Evolutionary conservation across 2,329 filamentous ascomycete genomes (phyloP).

Genomic region (Penicillium sp.): DNA sequence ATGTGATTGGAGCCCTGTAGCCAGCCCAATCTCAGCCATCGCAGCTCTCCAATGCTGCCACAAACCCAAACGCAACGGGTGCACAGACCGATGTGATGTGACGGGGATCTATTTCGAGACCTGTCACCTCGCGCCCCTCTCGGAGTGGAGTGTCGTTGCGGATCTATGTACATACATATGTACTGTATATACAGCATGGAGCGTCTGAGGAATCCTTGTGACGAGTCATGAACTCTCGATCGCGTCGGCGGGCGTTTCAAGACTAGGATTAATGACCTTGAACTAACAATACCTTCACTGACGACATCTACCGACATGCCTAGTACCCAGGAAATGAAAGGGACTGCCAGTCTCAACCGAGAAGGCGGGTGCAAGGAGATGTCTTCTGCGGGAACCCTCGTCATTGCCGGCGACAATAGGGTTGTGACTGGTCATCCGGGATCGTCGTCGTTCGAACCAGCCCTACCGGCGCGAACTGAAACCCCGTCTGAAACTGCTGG

Average conservation of each 20-base stretch:
- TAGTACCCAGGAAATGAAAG: too few species aligned
- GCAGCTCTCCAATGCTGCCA: too few species aligned
- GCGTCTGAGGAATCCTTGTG: too few species aligned
- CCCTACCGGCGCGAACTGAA: slow-evolving; percentile 12
- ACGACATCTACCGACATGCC: too few species aligned
- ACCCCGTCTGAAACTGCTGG: slow-evolving; percentile 7
- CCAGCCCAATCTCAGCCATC: neutral
- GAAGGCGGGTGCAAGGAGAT: too few species aligned
- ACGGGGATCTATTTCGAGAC: slow-evolving; percentile 21
- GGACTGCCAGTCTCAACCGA: too few species aligned
- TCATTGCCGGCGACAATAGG: too few species aligned
- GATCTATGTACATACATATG: too few species aligned
- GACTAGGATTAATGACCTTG: neutral
- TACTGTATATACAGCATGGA: too few species aligned
- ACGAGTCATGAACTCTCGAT: slow-evolving; percentile 21
- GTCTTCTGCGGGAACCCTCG: too few species aligned
- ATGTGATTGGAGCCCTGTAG: slow-evolving; percentile 5
- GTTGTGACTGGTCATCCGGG: neutral
- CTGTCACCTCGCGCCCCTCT: slow-evolving; percentile 16
- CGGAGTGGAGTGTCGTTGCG: too few species aligned
- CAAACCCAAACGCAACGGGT: slow-evolving; percentile 1
- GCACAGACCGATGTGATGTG: slow-evolving; percentile 19
- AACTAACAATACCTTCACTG: neutral
- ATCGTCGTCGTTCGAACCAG: slow-evolving; percentile 1
- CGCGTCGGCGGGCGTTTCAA: neutral